Conservation (phyloP, 306 rosid genomes). For the Rubus idaeus region DNA sequence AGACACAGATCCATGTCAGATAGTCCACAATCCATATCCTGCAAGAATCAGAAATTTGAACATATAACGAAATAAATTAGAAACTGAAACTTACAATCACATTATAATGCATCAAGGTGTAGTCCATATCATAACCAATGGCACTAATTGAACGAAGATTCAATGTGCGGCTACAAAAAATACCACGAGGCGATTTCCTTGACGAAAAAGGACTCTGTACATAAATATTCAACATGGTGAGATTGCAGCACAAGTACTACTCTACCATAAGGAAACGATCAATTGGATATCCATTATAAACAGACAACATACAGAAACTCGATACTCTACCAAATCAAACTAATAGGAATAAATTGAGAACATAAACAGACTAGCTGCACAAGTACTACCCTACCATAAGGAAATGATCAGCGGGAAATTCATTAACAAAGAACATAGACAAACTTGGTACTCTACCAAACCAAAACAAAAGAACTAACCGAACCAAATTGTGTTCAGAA, state of each 20-base stretch:
- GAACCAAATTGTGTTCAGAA: constrained; percentile 5
- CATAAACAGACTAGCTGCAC: background rate
- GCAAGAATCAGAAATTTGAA: background rate
- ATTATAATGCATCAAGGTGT: constrained; percentile 90
- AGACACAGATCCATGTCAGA: constrained; percentile 21
- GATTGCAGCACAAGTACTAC: background rate
- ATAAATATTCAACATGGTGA: constrained; percentile 16
- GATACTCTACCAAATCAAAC: background rate
- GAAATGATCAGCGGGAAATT: background rate
- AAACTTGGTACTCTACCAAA: background rate
- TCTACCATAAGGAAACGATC: background rate
- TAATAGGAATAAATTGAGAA: too few species aligned
- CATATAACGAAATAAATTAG: background rate
- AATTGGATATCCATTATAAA: background rate
- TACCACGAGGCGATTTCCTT: constrained; percentile 78
- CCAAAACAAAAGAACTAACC: background rate
- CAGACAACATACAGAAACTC: background rate
- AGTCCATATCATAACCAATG: constrained; percentile 99
- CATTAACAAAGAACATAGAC: background rate
- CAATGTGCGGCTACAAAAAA: constrained; percentile 93
- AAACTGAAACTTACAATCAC: constrained; percentile 62
- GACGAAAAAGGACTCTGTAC: constrained; percentile 79
- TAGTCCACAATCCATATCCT: background rate
- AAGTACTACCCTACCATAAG: background rate
- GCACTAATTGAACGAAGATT: constrained; percentile 94